These are phyloP conservation scores for Lachnellula subtilissima DNA, from an alignment of 2,329 filamentous ascomycete species.

Conservation along the genomic window DNA sequence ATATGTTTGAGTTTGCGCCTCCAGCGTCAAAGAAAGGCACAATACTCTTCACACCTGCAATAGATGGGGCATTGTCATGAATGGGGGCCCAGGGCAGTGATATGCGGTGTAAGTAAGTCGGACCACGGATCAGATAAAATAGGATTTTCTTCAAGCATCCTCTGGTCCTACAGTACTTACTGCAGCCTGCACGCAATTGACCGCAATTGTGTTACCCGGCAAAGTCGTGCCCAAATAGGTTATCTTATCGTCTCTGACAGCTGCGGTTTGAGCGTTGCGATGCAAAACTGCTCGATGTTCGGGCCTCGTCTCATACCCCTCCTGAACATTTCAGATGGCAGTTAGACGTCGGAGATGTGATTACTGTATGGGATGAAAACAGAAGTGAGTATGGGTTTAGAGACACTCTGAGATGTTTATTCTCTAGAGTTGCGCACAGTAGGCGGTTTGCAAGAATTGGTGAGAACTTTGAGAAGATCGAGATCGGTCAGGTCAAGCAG, in stretches of 20 bases:
- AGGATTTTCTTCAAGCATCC: no score
- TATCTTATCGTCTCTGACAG: constrained; percentile 10
- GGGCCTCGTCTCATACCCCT: constrained; percentile 10
- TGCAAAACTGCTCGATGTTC: constrained; percentile 7
- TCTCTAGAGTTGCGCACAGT: no score
- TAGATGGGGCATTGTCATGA: background rate
- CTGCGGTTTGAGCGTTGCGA: constrained; percentile 5
- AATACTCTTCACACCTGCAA: background rate
- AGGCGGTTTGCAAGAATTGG: no score
- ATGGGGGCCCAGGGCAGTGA: background rate
- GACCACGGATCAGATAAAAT: no score
- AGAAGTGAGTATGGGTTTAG: background rate
- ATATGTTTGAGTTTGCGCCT: background rate
- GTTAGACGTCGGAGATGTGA: background rate
- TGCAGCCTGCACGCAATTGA: no score
- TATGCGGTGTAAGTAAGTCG: background rate
- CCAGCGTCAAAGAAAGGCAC: background rate
- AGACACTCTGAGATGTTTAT: no score
- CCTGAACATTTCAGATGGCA: constrained; percentile 4
- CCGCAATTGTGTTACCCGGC: background rate
- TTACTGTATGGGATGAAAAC: background rate
- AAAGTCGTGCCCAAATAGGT: background rate
- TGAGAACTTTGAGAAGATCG: no score
- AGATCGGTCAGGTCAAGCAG: no score
- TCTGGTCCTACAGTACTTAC: no score